Evolutionary conservation across 1,139 yeast species (phyloP), one percentile per base, ranked within the genome.

Genomic region (Protomyces macrosporus): DNA sequence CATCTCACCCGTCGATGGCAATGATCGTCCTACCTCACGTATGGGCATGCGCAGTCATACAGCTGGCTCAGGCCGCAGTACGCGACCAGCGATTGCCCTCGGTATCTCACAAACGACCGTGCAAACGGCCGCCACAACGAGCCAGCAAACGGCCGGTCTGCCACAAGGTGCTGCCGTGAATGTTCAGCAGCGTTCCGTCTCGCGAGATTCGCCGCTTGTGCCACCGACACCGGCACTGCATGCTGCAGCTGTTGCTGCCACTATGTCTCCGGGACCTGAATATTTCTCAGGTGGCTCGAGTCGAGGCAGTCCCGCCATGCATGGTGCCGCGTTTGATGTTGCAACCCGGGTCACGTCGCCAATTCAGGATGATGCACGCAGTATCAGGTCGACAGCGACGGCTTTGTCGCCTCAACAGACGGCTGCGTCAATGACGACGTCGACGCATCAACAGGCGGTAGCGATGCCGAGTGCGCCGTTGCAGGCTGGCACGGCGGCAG

Each of bases 81-180:
- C 14, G 4, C 48, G 62, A 32, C 62, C 62, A 12, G 56, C 55
- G 6, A 56, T 58, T 35, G 53, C 52, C 32, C 42, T 58, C 30
- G 62, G 62, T 35, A 42, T 58, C 48, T 58, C 62, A n/a, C 62
- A 58, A 30, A 55, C 42, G 16, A 58, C 62, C n/a, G 35, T 58
- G 16, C 62, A 58, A 45, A 58, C 62, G n/a, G 23, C 23, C 23
- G 23, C 23, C 23, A 23, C 23, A 23, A 23, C 23, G 2, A 23
- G 23, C 23, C 23, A 23, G 23, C 23, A 23, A 23, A 23, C 23
- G 23, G 23, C 23, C 23, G 23, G 23, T 23, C 23, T 23, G 2
- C 23, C 23, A 23, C 23, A 23, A 23, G 23, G 23, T 23, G 23
- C 23, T 2, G 23, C 23, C 23, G 23, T 23, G 23, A 23, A 23